Evolutionary conservation across 768 basidiomycete genomes (phyloP).

Genomic region (Tulasnella sp.): DNA sequence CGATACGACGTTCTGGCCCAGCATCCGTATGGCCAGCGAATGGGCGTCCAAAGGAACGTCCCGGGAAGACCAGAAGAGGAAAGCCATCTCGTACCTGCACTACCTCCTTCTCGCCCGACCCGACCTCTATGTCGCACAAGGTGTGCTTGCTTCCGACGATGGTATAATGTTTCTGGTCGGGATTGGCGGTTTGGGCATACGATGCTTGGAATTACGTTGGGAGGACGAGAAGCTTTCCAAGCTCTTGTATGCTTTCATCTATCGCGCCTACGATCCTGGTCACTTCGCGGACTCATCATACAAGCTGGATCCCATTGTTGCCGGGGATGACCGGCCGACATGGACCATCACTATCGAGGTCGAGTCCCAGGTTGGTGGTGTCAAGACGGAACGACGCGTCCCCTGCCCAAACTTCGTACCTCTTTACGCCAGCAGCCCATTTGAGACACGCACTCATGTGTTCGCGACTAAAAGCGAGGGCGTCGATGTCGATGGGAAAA

Average conservation of each 20-base stretch:
- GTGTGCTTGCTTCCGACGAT: neutral
- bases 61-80: neutral
- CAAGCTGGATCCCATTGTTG: neutral
- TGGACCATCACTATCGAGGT: conserved; percentile 14
- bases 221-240: conserved; percentile 8
- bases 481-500: conserved; percentile 15
- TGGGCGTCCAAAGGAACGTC: neutral
- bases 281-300: conserved; percentile 15
- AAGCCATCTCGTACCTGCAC: conserved; percentile 13
- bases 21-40: conserved; percentile 6
- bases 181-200: conserved; percentile 15
- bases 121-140: conserved; percentile 18
- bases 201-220: neutral
- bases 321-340: neutral
- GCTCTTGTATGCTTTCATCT: conserved; percentile 25
- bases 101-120: conserved; percentile 25
- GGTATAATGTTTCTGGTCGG: conserved; percentile 2
- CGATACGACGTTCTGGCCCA: conserved; percentile 15
- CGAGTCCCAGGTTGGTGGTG: conserved; percentile 11
- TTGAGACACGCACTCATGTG: conserved; percentile 21
- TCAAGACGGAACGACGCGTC: neutral
- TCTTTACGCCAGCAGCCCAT: neutral
- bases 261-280: conserved; percentile 20
- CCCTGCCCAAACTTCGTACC: conserved; percentile 14
- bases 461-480: neutral